A percentile compares a stretch with the other conserved stretches of the same genome.
Conservation (phyloP, 768 basidiomycete genomes). For the Mycena galericulata region DNA sequence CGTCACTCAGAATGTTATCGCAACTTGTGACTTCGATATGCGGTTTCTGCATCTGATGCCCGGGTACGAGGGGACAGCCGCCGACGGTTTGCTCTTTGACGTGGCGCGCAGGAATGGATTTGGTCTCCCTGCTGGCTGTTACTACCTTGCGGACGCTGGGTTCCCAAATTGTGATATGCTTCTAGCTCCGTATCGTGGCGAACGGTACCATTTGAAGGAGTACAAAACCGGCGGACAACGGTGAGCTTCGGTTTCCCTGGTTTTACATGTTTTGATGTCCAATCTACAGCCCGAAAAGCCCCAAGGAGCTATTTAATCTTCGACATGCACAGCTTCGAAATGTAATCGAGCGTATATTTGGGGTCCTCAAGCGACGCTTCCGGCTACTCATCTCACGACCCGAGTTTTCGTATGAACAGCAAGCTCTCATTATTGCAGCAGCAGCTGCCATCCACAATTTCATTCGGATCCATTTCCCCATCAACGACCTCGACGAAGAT, state of each 20-base stretch:
- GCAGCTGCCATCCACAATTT: conserved; percentile 39
- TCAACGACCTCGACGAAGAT: conserved; percentile 13
- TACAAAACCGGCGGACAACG: conserved; percentile 30
- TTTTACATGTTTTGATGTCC: too few relatives aligned
- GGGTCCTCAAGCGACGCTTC: conserved; percentile 22
- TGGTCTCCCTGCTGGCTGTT: conserved; percentile 33
- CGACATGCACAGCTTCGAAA: conserved; percentile 24
- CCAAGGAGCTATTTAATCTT: conserved; percentile 21
- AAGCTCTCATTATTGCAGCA: conserved; percentile 36
- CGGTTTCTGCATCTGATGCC: too few relatives aligned
- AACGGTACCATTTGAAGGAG: conserved; percentile 40
- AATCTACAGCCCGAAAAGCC: background rate
- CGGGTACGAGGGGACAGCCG: conserved; percentile 51
- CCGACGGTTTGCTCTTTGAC: conserved; percentile 45
- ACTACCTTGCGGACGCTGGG: conserved; percentile 42
- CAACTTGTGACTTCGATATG: conserved; percentile 43
- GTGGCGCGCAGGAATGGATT: conserved; percentile 34
- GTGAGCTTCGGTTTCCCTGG: background rate
- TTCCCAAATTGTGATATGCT: conserved; percentile 38
- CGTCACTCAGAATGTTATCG: conserved; percentile 49
- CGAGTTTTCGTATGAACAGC: conserved; percentile 30
- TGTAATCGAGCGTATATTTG: conserved; percentile 18
- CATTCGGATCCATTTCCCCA: conserved; percentile 34
- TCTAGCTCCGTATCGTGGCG: conserved; percentile 38
- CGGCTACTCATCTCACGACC: conserved; percentile 17